Conservation (phyloP, 371 early-diverging fungal species). For the Mortierella sp. region DNA sequence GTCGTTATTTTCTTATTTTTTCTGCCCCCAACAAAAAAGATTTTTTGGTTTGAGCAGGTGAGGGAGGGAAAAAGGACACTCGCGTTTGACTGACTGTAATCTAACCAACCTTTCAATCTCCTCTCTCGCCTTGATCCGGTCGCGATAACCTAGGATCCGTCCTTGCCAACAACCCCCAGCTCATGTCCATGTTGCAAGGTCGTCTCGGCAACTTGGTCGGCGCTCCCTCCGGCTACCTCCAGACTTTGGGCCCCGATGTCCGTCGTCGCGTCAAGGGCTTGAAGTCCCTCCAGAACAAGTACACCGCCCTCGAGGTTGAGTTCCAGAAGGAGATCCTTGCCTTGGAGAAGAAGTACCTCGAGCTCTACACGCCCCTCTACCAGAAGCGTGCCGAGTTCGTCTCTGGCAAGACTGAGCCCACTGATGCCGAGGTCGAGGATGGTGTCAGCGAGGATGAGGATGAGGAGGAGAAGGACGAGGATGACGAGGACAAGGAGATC, state of each 20-base stretch:
- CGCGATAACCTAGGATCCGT: slow-evolving; percentile 32
- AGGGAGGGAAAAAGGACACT: neutral
- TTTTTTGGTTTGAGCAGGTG: slow-evolving; percentile 13
- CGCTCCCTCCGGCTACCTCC: slow-evolving; percentile 86
- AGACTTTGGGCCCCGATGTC: slow-evolving; percentile 80
- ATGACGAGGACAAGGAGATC: slow-evolving; percentile 57
- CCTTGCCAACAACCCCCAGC: slow-evolving; percentile 63
- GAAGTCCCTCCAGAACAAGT: slow-evolving; percentile 85
- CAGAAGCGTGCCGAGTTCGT: slow-evolving; percentile 86
- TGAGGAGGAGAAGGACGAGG: slow-evolving; percentile 60
- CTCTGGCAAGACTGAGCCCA: slow-evolving; percentile 86
- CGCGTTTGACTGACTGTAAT: slow-evolving; percentile 11
- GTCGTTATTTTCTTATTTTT: neutral
- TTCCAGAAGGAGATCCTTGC: slow-evolving; percentile 92
- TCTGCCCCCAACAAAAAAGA: slow-evolving; percentile 29
- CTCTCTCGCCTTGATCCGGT: slow-evolving; percentile 1
- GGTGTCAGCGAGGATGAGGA: slow-evolving; percentile 73
- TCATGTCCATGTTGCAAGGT: slow-evolving; percentile 75
- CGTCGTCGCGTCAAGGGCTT: slow-evolving; percentile 88
- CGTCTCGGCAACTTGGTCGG: slow-evolving; percentile 85
- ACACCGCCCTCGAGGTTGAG: slow-evolving; percentile 81
- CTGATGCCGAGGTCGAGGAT: slow-evolving; percentile 83
- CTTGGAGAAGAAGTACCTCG: slow-evolving; percentile 94
- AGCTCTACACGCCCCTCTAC: slow-evolving; percentile 87
- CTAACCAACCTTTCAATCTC: neutral